Conservation (phyloP, 2,329 filamentous ascomycete genomes). For the Fusarium hostae region DNA sequence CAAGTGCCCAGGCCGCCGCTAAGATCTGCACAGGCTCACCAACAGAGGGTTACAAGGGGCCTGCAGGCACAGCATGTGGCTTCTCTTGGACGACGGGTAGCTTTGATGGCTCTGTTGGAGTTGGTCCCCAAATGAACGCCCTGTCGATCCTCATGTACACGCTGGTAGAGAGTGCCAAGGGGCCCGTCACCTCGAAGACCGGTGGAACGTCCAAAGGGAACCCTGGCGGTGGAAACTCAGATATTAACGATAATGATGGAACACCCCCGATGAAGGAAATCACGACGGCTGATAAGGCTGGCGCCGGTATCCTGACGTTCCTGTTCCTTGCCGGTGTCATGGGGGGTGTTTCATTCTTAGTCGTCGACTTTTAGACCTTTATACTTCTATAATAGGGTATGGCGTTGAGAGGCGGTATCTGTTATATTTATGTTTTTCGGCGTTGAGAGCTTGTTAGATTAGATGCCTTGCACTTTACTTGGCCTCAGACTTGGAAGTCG, state of each 20-base stretch:
- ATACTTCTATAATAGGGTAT: background rate
- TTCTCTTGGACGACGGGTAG: constrained; percentile 67
- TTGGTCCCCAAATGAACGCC: constrained; percentile 77
- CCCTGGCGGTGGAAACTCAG: constrained; percentile 56
- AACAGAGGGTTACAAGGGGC: constrained; percentile 57
- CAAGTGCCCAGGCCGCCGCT: constrained; percentile 64
- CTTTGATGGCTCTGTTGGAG: constrained; percentile 71
- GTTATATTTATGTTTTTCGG: background rate
- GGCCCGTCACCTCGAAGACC: constrained; percentile 62
- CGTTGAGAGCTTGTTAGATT: constrained; percentile 8
- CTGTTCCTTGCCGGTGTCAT: constrained; percentile 61
- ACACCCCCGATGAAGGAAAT: constrained; percentile 48
- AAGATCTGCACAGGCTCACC: constrained; percentile 62
- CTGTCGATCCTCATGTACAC: constrained; percentile 72
- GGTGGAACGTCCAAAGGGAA: constrained; percentile 70
- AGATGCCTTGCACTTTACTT: constrained; percentile 9
- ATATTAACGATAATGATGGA: constrained; percentile 44
- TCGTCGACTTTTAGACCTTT: constrained; percentile 11
- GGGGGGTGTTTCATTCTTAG: constrained; percentile 57
- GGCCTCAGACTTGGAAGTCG: background rate
- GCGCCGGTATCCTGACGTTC: constrained; percentile 66
- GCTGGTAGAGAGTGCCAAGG: constrained; percentile 57
- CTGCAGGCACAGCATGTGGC: constrained; percentile 72
- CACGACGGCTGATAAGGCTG: constrained; percentile 62
- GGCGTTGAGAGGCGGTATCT: constrained; percentile 3